Evolutionary conservation across 306 rosid species (phyloP), one percentile per base, ranked within the genome.

Genomic region (Abrus pulchellus): DNA sequence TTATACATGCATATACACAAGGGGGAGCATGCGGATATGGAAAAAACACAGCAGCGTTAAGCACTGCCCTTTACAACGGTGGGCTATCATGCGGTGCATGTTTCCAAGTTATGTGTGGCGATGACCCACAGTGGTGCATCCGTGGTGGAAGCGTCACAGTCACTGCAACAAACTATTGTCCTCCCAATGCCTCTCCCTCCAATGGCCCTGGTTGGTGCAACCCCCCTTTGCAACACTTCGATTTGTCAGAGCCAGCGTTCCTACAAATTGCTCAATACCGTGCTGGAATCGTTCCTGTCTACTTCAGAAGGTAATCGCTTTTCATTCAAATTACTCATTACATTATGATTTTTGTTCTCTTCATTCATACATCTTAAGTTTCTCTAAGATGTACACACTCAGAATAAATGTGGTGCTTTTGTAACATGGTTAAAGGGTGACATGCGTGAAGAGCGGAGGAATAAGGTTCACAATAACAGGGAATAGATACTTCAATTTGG

Each of bases 21-120:
- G 92, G 93, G 13, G 93, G 97, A 69, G 97, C 92, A 27, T 91
- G 97, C 77, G 97, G 97, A 10, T 91, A 89, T 72, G 96, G 97
- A 49, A 86, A 87, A 1, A 77, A 74, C 77, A 91, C 93, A 2
- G 89, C 93, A 56, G 97, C 93, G 5, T 83, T 91, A 5, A 91
- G 97, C 87, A 83, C 87, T 4, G 90, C 97, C 6, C 84, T 89
- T 32, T 91, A 86, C 77, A 88, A 91, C 84, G 68, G 83, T 27
- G 97, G 97, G 5, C 40, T 81, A 12, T 85, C 88, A 73, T 91
- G 97, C 7, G 97, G 97, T 11, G 74, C 93, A 3, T 91, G 97
- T 61, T 91, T 83, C 47, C 89, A 89, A 74, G 78, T 91, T 83
- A 52, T 44, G 3, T 91, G 97, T 44, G 11, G 74, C 53, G 73